Evolutionary conservation across 2,329 filamentous ascomycete genomes (phyloP).

Genomic region (Microsporum canis): DNA sequence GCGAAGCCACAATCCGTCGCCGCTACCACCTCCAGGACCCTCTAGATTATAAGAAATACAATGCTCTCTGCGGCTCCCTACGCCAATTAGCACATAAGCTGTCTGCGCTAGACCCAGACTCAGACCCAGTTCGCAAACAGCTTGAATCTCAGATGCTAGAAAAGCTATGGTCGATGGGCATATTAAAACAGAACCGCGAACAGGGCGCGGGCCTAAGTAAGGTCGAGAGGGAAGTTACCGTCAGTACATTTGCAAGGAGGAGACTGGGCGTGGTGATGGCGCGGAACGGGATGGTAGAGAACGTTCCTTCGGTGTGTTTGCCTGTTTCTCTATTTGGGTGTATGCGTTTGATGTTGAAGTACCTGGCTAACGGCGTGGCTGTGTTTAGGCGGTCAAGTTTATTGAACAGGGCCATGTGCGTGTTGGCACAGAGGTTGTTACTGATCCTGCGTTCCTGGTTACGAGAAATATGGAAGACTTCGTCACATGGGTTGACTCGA

Average conservation of each 20-base stretch:
- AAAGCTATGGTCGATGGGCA: slow-evolving; percentile 87
- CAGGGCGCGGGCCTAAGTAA: slow-evolving; percentile 56
- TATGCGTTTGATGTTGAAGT: slow-evolving; percentile 8
- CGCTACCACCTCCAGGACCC: slow-evolving; percentile 88
- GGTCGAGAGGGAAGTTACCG: slow-evolving; percentile 80
- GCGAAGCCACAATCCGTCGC: slow-evolving; percentile 65
- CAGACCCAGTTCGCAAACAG: slow-evolving; percentile 66
- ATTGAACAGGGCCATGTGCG: slow-evolving; percentile 91
- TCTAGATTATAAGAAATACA: slow-evolving; percentile 66
- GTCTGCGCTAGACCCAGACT: slow-evolving; percentile 63
- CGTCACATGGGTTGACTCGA: slow-evolving; percentile 89
- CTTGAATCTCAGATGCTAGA: slow-evolving; percentile 79
- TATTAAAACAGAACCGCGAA: slow-evolving; percentile 63
- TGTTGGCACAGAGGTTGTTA: slow-evolving; percentile 80
- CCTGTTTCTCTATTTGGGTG: slow-evolving; percentile 3
- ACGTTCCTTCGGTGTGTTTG: slow-evolving; percentile 57
- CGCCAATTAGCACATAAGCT: slow-evolving; percentile 84
- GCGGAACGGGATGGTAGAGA: slow-evolving; percentile 80
- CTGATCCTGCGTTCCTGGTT: slow-evolving; percentile 80
- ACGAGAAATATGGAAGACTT: slow-evolving; percentile 89
- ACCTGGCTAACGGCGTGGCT: slow-evolving; percentile 7
- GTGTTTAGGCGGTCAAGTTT: slow-evolving; percentile 49
- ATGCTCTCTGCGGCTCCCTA: slow-evolving; percentile 62
- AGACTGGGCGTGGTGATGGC: slow-evolving; percentile 86
- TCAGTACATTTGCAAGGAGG: slow-evolving; percentile 75